Evolutionary conservation across 495 filamentous ascomycete species (phyloP), one percentile per base, ranked within the genome.

Genomic region (Xylaria bambusicola): DNA sequence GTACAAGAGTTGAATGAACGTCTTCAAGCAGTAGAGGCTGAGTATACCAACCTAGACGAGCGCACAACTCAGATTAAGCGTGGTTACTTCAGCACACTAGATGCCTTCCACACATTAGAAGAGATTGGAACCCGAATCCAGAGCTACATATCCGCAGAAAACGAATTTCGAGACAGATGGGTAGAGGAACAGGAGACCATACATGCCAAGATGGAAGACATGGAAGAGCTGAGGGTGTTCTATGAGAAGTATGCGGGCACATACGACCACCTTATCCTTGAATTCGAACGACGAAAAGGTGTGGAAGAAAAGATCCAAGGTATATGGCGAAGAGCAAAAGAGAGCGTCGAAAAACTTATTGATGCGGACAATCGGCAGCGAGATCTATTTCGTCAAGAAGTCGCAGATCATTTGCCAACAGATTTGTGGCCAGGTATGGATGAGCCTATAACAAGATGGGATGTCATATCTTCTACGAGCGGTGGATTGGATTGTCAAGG

Each of bases 391-490:
- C 82, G 86, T 26, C 76, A 84, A 6, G 90, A 96, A 58, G 84
- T 93, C 18, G 92, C 92, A 2, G 90, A 96, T 59, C 94, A 84
- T 66, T 71, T 98, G 18, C 94, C 94, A 0, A 84, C 86, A 2
- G 95, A 97, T 66, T 85, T 98, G 40, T 98, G 93, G 94, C 86
- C 87, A 0, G 90, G 88, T 6, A 79, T 81, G 73, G 71, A 75
- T 33, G 69, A 69, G 18, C 71, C 72, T 8, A 66, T 74, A 27
- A 58, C 45, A 48, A 69, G 70, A 51, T 81, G 76, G 76, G 73
- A 77, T 38, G 58, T 79, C n/a, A 69, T 77, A 8, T 66, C 74
- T 1, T 62, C 74, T 2, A 51, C 62, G n/a, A 72, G 69, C 36
- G 63, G 63, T 18, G 52, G 38, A 42, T 12, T 23, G 62, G 52